phyloP scores from a whole-genome alignment of 768 basidiomycete genomes.

The Boletellus sp. region DNA sequence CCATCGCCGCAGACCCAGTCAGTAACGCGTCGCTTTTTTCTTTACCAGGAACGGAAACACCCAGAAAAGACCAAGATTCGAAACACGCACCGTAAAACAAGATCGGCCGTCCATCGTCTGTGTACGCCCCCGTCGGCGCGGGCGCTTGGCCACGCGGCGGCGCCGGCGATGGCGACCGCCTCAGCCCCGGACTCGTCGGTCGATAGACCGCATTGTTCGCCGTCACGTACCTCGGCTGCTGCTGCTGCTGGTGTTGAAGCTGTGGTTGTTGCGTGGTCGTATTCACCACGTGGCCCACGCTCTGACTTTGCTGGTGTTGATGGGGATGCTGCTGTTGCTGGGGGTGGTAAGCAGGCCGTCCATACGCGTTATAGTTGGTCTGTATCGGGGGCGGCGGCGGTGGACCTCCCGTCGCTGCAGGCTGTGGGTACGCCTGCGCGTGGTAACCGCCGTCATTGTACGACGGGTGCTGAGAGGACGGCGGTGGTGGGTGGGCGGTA shows the following conservation, averaged over 20 bases:
- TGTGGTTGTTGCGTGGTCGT: conserved; percentile 16
- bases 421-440: conserved; percentile 14
- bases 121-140: conserved; percentile 69
- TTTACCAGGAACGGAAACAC: too few species aligned
- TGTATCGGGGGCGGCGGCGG: conserved; percentile 6
- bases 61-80: conserved; percentile 1
- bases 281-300: conserved; percentile 25
- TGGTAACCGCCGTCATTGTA: conserved; percentile 18
- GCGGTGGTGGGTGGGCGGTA: too few species aligned
- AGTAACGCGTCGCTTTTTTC: too few species aligned
- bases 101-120: conserved; percentile 78
- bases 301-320: conserved; percentile 7
- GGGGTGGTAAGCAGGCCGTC: conserved; percentile 1
- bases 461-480: conserved; percentile 11
- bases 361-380: too few species aligned
- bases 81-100: conserved; percentile 78
- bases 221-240: conserved; percentile 25
- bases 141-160: conserved; percentile 34
- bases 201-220: conserved; percentile 33
- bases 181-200: conserved; percentile 39
- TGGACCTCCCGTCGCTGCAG: background rate
- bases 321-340: background rate
- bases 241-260: background rate
- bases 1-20: too few species aligned
- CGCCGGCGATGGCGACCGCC: conserved; percentile 50